phyloP scores from a whole-genome alignment of 805 yeast genomes.

The Candida awuae region DNA sequence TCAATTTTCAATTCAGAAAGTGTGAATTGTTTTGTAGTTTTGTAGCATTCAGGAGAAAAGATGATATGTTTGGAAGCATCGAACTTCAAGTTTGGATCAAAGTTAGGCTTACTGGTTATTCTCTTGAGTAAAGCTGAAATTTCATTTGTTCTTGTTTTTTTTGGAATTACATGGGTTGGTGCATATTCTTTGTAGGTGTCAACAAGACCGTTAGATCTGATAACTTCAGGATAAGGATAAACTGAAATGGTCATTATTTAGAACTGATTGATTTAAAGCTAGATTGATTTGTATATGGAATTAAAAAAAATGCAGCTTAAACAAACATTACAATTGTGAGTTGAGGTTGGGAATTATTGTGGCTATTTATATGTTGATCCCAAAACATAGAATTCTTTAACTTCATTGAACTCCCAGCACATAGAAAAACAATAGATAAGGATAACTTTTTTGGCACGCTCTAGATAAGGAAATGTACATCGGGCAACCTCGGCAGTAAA shows the following conservation, averaged over 20 bases:
- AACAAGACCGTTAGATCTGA: conserved; percentile 7
- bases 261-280: too few relatives aligned
- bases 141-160: conserved; percentile 22
- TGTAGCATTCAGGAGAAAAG: conserved; percentile 32
- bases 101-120: conserved; percentile 18
- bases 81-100: conserved; percentile 26
- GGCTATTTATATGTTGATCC: too few relatives aligned
- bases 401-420: too few relatives aligned
- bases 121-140: conserved; percentile 14
- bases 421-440: too few relatives aligned
- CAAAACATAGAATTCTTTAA: too few relatives aligned
- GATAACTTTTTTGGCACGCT: too few relatives aligned
- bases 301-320: too few relatives aligned
- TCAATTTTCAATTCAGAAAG: conserved; percentile 31
- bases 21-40: conserved; percentile 31
- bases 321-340: too few relatives aligned
- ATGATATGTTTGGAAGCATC: conserved; percentile 33
- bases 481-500: too few relatives aligned
- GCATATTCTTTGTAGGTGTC: conserved; percentile 9
- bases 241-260: neutral
- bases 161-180: conserved; percentile 16
- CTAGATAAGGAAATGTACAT: too few relatives aligned
- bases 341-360: too few relatives aligned
- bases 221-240: conserved; percentile 10
- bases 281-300: neutral